Percentiles rank a stretch among this genome's conserved stretches.
These are phyloP conservation scores for Fusarium euwallaceae DNA, from an alignment of 2,329 filamentous ascomycete genomes.

Conservation along the genomic window DNA sequence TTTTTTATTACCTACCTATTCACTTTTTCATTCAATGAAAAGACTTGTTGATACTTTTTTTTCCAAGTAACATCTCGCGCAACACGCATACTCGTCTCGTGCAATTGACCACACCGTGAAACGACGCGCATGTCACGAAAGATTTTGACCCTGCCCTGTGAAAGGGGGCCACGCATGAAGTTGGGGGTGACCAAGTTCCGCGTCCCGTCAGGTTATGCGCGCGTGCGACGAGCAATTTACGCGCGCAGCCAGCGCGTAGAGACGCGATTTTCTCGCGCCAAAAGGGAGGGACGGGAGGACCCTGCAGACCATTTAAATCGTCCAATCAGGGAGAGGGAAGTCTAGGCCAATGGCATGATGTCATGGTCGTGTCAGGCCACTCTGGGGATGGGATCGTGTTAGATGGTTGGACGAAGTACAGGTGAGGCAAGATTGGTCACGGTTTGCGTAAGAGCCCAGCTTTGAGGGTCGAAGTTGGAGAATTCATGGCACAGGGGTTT, in stretches of 20 bases:
- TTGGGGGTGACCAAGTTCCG: background rate
- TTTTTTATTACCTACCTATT: constrained; percentile 13
- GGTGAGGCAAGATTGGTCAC: background rate
- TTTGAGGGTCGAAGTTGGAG: too few relatives aligned
- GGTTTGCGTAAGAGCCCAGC: too few relatives aligned
- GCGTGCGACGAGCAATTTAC: constrained; percentile 46
- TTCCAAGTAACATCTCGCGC: background rate
- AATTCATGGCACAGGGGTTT: too few relatives aligned
- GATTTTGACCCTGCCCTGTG: background rate
- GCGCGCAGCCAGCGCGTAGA: constrained; percentile 39
- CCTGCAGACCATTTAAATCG: constrained; percentile 25
- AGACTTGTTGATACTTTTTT: background rate
- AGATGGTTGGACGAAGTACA: constrained; percentile 35
- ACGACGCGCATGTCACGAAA: background rate
- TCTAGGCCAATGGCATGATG: constrained; percentile 35
- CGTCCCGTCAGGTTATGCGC: constrained; percentile 24
- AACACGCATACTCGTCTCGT: background rate
- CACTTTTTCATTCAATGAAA: background rate
- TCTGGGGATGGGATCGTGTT: constrained; percentile 30
- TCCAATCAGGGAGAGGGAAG: constrained; percentile 38
- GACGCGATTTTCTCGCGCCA: constrained; percentile 44
- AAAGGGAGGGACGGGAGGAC: background rate
- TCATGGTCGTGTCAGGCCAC: constrained; percentile 23
- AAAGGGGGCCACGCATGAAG: constrained; percentile 16
- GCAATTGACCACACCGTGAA: constrained; percentile 5